phyloP scores from a whole-genome alignment of 805 yeast species.

The Spathaspora hagerdaliae region DNA sequence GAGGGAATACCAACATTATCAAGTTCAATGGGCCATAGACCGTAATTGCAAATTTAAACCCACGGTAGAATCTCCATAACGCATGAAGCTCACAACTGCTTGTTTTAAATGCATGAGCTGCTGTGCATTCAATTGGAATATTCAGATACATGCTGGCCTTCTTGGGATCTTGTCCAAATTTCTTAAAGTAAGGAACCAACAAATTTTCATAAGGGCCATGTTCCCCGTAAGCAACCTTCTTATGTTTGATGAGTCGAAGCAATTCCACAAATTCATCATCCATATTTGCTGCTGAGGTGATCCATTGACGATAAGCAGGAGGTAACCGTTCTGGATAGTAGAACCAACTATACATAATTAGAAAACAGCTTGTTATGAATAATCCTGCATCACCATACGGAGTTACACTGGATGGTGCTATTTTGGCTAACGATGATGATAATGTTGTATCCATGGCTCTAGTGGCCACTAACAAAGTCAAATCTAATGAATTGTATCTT shows the following conservation, averaged over 20 bases:
- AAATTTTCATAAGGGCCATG: conserved; percentile 21
- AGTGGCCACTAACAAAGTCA: conserved; percentile 31
- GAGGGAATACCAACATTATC: conserved; percentile 23
- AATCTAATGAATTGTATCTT: conserved; percentile 30
- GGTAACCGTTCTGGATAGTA: conserved; percentile 37
- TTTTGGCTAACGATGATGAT: conserved; percentile 19
- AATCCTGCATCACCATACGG: conserved; percentile 25
- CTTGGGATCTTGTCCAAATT: conserved; percentile 29
- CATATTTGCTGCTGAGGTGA: conserved; percentile 46
- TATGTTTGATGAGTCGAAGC: conserved; percentile 27
- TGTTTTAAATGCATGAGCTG: conserved; percentile 38
- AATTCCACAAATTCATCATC: conserved; percentile 34
- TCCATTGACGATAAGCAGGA: conserved; percentile 44
- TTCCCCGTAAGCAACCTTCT: conserved; percentile 32
- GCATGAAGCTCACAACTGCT: conserved; percentile 45
- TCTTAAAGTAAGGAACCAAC: conserved; percentile 26
- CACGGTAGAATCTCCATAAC: conserved; percentile 40
- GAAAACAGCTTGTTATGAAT: conserved; percentile 24
- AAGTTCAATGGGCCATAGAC: conserved; percentile 41
- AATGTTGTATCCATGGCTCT: conserved; percentile 33
- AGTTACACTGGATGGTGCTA: conserved; percentile 13
- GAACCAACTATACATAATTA: conserved; percentile 37
- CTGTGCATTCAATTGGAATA: conserved; percentile 34
- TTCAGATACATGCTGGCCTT: conserved; percentile 18
- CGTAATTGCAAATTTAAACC: conserved; percentile 36